Evolutionary conservation across 2,329 filamentous ascomycete genomes (phyloP).

Genomic region (Epichloe glyceriae): DNA sequence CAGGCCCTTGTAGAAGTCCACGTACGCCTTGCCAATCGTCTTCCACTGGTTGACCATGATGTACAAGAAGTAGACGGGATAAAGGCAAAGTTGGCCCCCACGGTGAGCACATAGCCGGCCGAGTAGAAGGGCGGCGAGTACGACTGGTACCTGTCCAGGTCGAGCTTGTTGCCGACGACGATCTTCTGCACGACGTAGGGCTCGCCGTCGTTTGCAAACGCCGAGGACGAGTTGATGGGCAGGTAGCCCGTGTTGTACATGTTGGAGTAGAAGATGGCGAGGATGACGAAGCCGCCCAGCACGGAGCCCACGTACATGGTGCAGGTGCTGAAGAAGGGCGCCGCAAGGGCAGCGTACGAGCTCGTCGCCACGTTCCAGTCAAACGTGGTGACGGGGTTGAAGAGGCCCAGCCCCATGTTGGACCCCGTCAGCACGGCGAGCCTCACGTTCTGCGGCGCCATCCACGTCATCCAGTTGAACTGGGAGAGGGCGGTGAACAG

Average conservation of each 20-base stretch:
- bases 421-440: slow-evolving; percentile 28
- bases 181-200: slow-evolving; percentile 22
- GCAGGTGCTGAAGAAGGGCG: slow-evolving; percentile 26
- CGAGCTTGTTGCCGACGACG: slow-evolving; percentile 24
- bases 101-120: slow-evolving; percentile 27
- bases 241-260: slow-evolving; percentile 31
- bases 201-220: slow-evolving; percentile 29
- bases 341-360: slow-evolving; percentile 24
- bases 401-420: slow-evolving; percentile 24
- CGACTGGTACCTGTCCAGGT: slow-evolving; percentile 24
- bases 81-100: slow-evolving; percentile 31
- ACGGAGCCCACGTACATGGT: slow-evolving; percentile 23
- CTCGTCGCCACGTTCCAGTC: slow-evolving; percentile 28
- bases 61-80: slow-evolving; percentile 30
- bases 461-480: slow-evolving; percentile 46
- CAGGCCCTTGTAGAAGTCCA: slow-evolving; percentile 26
- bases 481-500: slow-evolving; percentile 32
- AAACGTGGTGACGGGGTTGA: slow-evolving; percentile 25
- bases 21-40: slow-evolving; percentile 21
- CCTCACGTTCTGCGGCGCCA: slow-evolving; percentile 29
- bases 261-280: slow-evolving; percentile 29
- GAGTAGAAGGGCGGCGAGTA: slow-evolving; percentile 33
- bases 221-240: slow-evolving; percentile 30
- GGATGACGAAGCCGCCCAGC: slow-evolving; percentile 24
- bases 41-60: slow-evolving; percentile 24